Base-by-base conservation (phyloP, 2,329 filamentous ascomycete genomes). In the Paracamarosporium sp. region DNA sequence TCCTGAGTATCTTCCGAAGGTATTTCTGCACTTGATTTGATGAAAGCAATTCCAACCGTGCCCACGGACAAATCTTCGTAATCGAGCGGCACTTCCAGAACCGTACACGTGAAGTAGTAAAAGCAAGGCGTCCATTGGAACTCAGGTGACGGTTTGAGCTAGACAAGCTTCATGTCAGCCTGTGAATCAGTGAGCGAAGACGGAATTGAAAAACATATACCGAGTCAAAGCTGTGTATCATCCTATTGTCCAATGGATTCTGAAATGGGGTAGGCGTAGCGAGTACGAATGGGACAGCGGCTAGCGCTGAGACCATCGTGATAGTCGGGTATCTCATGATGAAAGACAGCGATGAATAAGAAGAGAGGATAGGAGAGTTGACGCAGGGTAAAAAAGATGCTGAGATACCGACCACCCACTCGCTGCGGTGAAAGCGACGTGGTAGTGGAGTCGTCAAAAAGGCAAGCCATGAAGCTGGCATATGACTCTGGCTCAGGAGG, bases 71-170 rank as follows among this genome's bases (percentile, higher is more conserved):
- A 5, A 20, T 62, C 45, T 8, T 53, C 36, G 55, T 65, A 67
- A 53, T 78, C 80, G 66, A 85, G 76, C 0, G 82, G 83, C 0
- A 84, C 75, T 43, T 78, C 70, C 3, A 85, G 68, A 5, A 78
- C 71, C 17, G 82, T 80, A 59, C 83, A 85, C 61, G 82, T 74
- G 46, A 80, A 80, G 2, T 69, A 72, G 57, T 74, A 72, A 53
- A 79, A 82, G 66, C 82, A 84, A 9, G 60, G 53, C 9, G 40
- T 55, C 56, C 56, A 64, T n/a, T 58, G 20, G 24, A 62, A 36
- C 6, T 60, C 55, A 1, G 17, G 4, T 3, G 52, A 55, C 7
- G 46, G 25, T 24, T 13, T 15, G 8, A 57, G 20, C 55, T 57
- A 41, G 6, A n/a, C n/a, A 11, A 50, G 4, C 2, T 9, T 2